Conservation (phyloP, 228 moss, liverwort and hornwort genomes). For the Sphagnum magellanicum region DNA sequence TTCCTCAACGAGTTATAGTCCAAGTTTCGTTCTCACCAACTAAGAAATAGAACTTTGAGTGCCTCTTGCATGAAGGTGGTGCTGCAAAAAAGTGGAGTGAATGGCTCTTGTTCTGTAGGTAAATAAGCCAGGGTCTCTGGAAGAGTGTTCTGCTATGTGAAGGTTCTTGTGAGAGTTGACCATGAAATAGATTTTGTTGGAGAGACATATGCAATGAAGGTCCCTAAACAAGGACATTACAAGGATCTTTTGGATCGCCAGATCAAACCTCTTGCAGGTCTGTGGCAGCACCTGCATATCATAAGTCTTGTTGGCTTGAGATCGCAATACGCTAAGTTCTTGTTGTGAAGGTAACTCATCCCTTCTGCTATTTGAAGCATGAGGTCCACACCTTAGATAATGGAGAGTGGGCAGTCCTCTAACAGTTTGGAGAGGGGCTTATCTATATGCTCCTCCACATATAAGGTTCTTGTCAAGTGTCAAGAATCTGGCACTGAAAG, state of each 20-base stretch:
- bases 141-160: neutral
- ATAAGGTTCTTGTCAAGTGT: neutral
- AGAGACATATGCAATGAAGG: slow-evolving; percentile 4
- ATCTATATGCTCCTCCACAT: slow-evolving; percentile 2
- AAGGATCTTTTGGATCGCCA: slow-evolving; percentile 3
- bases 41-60: neutral
- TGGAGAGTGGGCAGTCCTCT: neutral
- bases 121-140: neutral
- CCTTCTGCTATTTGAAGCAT: slow-evolving; percentile 10
- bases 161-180: neutral
- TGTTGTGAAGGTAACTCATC: neutral
- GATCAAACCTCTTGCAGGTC: neutral
- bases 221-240: neutral
- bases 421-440: neutral
- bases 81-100: too few relatives aligned
- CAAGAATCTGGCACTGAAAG: neutral
- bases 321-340: slow-evolving; percentile 2
- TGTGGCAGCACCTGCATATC: slow-evolving; percentile 14
- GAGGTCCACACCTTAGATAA: neutral
- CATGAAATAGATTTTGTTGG: neutral
- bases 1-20: neutral
- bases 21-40: neutral
- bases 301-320: slow-evolving; percentile 8
- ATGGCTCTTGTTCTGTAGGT: slow-evolving; percentile 3
- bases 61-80: neutral